Evolutionary conservation across 306 rosid genomes (phyloP).

Genomic region (Corylus heterophylla): DNA sequence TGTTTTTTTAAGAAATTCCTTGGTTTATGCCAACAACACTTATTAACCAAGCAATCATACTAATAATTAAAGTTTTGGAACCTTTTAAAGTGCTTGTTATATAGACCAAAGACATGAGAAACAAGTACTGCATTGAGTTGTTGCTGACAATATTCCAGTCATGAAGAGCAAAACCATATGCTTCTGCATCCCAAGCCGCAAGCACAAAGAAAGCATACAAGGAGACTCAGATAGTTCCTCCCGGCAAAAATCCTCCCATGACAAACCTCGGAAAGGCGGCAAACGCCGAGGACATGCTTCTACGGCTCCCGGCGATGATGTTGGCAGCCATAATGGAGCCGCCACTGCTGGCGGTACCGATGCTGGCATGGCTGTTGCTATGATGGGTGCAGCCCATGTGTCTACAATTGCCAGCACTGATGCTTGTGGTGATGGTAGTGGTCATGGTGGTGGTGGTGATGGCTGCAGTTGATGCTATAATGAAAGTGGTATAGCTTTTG

Average conservation of each 20-base stretch:
- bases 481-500: neutral
- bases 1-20: neutral
- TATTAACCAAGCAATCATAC: constrained; percentile 21
- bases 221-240: constrained; percentile 31
- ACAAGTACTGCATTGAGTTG: constrained; percentile 3
- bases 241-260: constrained; percentile 19
- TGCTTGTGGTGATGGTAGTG: constrained; percentile 31
- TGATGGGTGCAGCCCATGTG: constrained; percentile 24
- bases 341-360: constrained; percentile 13
- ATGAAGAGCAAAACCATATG: constrained; percentile 58
- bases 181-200: constrained; percentile 49
- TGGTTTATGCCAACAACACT: constrained; percentile 7
- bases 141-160: neutral
- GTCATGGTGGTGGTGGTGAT: constrained; percentile 33
- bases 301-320: constrained; percentile 20
- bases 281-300: constrained; percentile 29
- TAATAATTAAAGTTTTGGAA: neutral
- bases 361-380: constrained; percentile 34
- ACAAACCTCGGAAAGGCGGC: constrained; percentile 24
- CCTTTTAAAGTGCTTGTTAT: neutral
- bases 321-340: constrained; percentile 23
- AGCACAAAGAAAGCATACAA: constrained; percentile 33
- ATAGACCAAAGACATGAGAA: neutral
- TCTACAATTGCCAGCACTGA: constrained; percentile 26
- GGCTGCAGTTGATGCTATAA: constrained; percentile 17